Percentiles rank a stretch among this genome's conserved stretches.
phyloP scores from a whole-genome alignment of 768 basidiomycete species.

The Trametes maxima region DNA sequence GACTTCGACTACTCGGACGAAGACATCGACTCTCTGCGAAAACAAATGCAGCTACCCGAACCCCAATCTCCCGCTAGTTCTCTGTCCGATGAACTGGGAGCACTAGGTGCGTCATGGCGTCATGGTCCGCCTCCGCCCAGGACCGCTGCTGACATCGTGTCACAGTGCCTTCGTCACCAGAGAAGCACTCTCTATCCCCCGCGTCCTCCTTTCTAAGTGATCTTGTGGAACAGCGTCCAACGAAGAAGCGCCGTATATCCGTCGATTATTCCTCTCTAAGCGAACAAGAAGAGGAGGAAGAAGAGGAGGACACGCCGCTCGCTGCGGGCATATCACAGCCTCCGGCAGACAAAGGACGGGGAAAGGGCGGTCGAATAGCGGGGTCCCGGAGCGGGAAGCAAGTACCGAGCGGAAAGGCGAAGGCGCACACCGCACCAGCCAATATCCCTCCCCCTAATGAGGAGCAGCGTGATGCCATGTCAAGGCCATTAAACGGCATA shows the following conservation, averaged over 20 bases:
- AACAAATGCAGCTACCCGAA: conserved; percentile 63
- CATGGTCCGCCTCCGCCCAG: neutral
- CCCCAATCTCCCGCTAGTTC: conserved; percentile 54
- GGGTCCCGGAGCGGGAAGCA: conserved; percentile 52
- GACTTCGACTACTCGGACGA: conserved; percentile 79
- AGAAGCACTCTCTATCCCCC: conserved; percentile 35
- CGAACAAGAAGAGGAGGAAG: conserved; percentile 26
- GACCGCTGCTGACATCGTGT: neutral
- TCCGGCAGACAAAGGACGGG: conserved; percentile 9
- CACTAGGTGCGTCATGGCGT: conserved; percentile 48
- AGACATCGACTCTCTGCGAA: conserved; percentile 66
- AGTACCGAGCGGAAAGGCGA: conserved; percentile 58
- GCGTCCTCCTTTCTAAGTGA: conserved; percentile 36
- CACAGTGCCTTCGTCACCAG: conserved; percentile 31
- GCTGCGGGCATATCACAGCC: conserved; percentile 16
- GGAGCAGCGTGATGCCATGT: conserved; percentile 41
- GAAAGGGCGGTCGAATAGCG: conserved; percentile 9
- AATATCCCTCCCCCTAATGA: conserved; percentile 45
- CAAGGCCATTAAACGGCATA: conserved; percentile 44
- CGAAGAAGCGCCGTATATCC: conserved; percentile 33
- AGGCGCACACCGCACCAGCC: conserved; percentile 57
- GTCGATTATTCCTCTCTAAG: conserved; percentile 33
- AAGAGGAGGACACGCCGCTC: conserved; percentile 29
- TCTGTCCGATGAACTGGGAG: conserved; percentile 46
- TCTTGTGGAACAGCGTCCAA: conserved; percentile 27